Evolutionary conservation across 768 basidiomycete species (phyloP), one percentile per base, ranked within the genome.

Genomic region (Macrolepiota fuliginosa): DNA sequence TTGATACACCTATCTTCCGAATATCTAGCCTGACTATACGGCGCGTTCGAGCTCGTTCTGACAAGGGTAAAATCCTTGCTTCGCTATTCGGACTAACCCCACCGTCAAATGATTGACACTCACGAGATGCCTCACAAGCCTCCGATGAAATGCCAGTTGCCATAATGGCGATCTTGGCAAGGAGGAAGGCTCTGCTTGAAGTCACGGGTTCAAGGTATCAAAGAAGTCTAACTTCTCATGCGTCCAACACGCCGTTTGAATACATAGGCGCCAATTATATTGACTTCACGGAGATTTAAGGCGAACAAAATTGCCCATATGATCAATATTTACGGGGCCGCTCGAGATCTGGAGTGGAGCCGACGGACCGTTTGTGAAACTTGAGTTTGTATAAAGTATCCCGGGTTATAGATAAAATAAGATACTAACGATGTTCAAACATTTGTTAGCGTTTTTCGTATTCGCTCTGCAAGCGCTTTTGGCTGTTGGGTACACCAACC

Each of bases 401-500:
- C 24, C 24, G 19, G 13, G 22, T 4, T 0, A 11, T 19, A 45
- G 24, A 29, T 54, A 45, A 29, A 2, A 22, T 15, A 12, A 9
- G 7, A 12, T 4, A 56, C 27, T 50, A 25, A 47, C 2, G 5
- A 56, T 56, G 56, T 56, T 46, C 17, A 56, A 56, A 32, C 56
- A 32, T 32, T 47, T 56, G 27, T 5, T 47, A 1, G 40, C 35
- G 27, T 24, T 56, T 27, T 56, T 56, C 17, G 15, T 56, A 10
- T 42, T 56, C 24, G 27, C 45, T 42, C 56, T 56, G 6, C 56
- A 56, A 35, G 55, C 42, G 27, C 56, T 56, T 35, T 19, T 56
- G n/a, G 56, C 56, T 32, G 9, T 22, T 4, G 56, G 56, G 10
- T 59, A 52, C 11, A 52, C 58, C 24, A 65, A 67, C 50, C 66